Evolutionary conservation across 495 filamentous ascomycete species (phyloP).

Genomic region (Aspergillus affinis): DNA sequence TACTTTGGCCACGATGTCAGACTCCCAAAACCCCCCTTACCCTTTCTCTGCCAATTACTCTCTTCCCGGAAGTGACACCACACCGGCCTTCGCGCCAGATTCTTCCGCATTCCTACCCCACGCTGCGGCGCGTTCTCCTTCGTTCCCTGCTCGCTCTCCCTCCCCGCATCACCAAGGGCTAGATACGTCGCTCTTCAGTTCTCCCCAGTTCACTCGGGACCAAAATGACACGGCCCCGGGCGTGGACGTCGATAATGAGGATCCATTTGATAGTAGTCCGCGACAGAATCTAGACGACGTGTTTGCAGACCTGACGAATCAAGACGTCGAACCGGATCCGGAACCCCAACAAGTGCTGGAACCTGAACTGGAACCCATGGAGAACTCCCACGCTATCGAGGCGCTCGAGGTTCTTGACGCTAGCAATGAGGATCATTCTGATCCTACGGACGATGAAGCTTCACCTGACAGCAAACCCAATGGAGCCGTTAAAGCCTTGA

Average conservation of each 20-base stretch:
- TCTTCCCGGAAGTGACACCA: slow-evolving; percentile 37
- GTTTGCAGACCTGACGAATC: slow-evolving; percentile 49
- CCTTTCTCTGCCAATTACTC: slow-evolving; percentile 45
- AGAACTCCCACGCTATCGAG: slow-evolving; percentile 48
- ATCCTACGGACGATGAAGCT: slow-evolving; percentile 19
- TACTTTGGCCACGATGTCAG: slow-evolving; percentile 37
- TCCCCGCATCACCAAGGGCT: slow-evolving; percentile 34
- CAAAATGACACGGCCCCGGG: slow-evolving; percentile 21
- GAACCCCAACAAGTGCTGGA: slow-evolving; percentile 15
- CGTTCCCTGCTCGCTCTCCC: slow-evolving; percentile 43
- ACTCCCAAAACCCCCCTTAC: slow-evolving; percentile 33
- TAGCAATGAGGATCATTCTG: slow-evolving; percentile 33
- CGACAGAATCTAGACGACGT: slow-evolving; percentile 46
- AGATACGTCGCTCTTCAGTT: slow-evolving; percentile 43
- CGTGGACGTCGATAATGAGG: slow-evolving; percentile 25
- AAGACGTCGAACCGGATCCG: slow-evolving; percentile 39
- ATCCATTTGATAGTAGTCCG: slow-evolving; percentile 42
- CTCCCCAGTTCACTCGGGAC: slow-evolving; percentile 38
- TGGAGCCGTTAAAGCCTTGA: slow-evolving; percentile 16
- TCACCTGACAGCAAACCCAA: slow-evolving; percentile 12
- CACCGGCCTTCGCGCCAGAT: slow-evolving; percentile 40
- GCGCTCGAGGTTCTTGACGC: slow-evolving; percentile 46
- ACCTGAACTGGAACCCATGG: slow-evolving; percentile 35
- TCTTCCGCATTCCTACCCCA: slow-evolving; percentile 45
- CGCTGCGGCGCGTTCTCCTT: slow-evolving; percentile 35